phyloP scores from a whole-genome alignment of 176 grass and related monocot species.

The Oryza brachyantha region DNA sequence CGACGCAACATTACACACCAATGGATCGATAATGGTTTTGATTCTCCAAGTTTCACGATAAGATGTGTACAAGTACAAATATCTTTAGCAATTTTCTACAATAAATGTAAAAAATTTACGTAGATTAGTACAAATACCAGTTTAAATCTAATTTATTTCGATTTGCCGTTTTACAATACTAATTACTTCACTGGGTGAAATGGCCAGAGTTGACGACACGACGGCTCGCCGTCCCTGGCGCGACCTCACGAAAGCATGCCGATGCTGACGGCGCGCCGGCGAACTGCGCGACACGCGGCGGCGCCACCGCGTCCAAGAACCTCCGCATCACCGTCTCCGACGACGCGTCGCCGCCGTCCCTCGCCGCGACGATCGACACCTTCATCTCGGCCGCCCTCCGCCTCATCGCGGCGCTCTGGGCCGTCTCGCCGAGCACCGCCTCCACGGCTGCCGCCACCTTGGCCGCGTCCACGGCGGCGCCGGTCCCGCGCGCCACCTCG shows the following conservation, averaged over 20 bases:
- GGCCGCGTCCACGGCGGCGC: background rate
- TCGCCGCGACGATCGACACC: background rate
- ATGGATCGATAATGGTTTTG: too few species aligned
- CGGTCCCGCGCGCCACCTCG: slow-evolving; percentile 13
- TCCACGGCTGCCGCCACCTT: slow-evolving; percentile 6
- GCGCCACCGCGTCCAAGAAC: background rate
- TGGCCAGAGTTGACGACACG: background rate
- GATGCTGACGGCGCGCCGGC: background rate
- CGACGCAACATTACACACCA: too few species aligned
- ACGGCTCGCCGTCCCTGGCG: background rate
- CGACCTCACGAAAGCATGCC: background rate
- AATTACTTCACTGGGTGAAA: background rate
- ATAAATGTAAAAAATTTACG: too few species aligned
- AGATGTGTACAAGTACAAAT: too few species aligned
- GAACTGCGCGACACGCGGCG: background rate
- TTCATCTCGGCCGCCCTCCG: slow-evolving; percentile 12
- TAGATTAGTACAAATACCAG: too few species aligned
- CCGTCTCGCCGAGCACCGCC: background rate
- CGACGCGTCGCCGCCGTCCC: background rate
- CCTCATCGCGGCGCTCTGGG: background rate
- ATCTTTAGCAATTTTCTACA: too few species aligned
- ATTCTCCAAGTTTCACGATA: too few species aligned
- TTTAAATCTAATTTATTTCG: too few species aligned
- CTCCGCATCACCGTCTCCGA: background rate
- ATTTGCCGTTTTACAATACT: too few species aligned